Evolutionary conservation across 192 early-diverging fungal species (phyloP).

Genomic region (Funneliformis mosseae): DNA sequence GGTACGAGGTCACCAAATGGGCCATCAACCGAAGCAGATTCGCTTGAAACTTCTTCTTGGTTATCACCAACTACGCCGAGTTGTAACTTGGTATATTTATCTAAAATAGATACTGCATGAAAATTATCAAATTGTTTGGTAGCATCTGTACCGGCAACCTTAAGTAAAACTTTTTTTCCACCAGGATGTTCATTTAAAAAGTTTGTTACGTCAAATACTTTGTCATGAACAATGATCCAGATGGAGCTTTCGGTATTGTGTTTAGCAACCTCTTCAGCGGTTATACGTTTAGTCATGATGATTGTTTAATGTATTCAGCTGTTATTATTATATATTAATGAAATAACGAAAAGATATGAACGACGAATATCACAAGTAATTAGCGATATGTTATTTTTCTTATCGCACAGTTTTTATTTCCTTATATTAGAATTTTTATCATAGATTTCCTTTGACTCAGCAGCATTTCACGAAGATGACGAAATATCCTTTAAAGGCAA

Average conservation of each 20-base stretch:
- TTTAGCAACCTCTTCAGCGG: constrained; percentile 66
- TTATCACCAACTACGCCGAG: constrained; percentile 65
- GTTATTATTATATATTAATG: too few relatives aligned
- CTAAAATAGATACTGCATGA: constrained; percentile 68
- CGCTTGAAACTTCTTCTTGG: constrained; percentile 35
- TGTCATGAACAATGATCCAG: constrained; percentile 66
- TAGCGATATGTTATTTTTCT: too few relatives aligned
- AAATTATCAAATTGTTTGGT: constrained; percentile 86
- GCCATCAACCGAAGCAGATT: constrained; percentile 49
- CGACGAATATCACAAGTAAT: too few relatives aligned
- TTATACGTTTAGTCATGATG: constrained; percentile 36
- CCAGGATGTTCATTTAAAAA: constrained; percentile 65
- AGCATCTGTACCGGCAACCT: constrained; percentile 79
- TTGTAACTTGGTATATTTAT: constrained; percentile 63
- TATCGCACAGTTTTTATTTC: too few relatives aligned
- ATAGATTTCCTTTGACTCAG: not conserved
- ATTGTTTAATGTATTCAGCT: not conserved
- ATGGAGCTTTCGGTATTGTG: constrained; percentile 74
- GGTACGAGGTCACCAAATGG: constrained; percentile 77
- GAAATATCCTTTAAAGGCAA: not conserved
- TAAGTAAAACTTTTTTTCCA: constrained; percentile 72
- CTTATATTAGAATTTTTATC: not conserved
- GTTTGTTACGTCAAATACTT: constrained; percentile 62
- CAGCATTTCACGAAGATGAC: not conserved
- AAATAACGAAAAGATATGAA: too few relatives aligned